Evolutionary conservation across 345 rosid species (phyloP), one percentile per base, ranked within the genome.

Genomic region (Populus tremula): DNA sequence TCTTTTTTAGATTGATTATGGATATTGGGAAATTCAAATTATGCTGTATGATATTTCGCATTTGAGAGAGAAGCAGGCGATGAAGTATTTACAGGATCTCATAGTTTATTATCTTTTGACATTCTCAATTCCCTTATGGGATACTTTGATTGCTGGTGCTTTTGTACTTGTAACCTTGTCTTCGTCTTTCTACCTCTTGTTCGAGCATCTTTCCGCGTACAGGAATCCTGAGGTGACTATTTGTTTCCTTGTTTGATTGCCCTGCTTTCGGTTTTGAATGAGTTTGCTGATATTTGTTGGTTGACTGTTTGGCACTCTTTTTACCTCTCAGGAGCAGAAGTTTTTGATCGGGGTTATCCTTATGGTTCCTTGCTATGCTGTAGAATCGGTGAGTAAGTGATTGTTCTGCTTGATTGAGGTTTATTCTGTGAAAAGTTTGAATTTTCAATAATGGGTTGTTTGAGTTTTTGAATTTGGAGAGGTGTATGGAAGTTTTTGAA

Each of bases 331-430:
- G 99, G 99, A 96, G 79, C 99, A 96, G 82, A 96, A 88, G 84
- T 94, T 96, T 87, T 85, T 94, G 84, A 94, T 96, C 23, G 99
- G 99, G 67, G 98, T 96, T 85, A 91, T 94, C 83, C 86, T 96
- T 70, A 94, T 96, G 99, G 99, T 96, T 84, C 99, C 99, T 64
- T 93, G 93, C 90, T 96, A 94, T 78, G 89, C 94, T 0, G 69
- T 96, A 31, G 99, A 94, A 83, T 96, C 99, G 2, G 99, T 94
- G 71, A 89, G 97, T 82, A 9, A 18, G 16, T 8, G 10, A 17
- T 36, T 12, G 13, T 45, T 59, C n/a, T 31, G 66, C 31, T 27
- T 23, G 43, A 36, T 3, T 54, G 49, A 8, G 3, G 35, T 36
- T 27, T 65, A 16, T 36, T 49, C 25, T 23, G 64, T 59, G 64